Percentiles rank a stretch among this genome's conserved stretches.
Conservation (phyloP, 306 rosid genomes). For the Cucumis melo region DNA sequence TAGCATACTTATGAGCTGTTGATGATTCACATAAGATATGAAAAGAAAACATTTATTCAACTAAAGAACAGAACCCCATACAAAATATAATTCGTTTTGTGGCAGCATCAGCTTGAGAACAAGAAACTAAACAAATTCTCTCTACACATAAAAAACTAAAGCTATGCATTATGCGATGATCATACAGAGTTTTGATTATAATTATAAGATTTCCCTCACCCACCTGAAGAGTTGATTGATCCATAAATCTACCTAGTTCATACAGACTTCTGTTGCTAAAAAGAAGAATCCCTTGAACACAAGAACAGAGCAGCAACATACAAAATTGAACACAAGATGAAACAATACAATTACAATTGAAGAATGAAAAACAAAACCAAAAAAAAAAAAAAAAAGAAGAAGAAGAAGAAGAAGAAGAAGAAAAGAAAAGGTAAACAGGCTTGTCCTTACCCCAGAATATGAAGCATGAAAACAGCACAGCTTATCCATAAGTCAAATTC, state of each 20-base stretch:
- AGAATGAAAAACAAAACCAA: neutral
- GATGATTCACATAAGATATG: neutral
- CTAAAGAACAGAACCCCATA: neutral
- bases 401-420: no score
- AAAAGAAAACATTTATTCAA: neutral
- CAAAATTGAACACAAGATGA: neutral
- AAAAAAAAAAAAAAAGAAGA: neutral
- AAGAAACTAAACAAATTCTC: neutral
- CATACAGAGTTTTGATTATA: neutral
- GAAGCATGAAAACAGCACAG: conserved; percentile 61
- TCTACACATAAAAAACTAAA: neutral
- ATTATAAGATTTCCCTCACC: neutral
- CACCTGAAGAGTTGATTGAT: neutral
- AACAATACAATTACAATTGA: neutral
- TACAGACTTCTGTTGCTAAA: neutral
- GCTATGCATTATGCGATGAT: neutral
- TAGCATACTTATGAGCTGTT: neutral
- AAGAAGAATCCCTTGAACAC: neutral
- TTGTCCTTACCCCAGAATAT: conserved; percentile 49
- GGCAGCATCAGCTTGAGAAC: neutral
- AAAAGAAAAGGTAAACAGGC: neutral
- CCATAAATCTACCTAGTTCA: neutral
- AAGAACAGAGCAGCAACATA: neutral
- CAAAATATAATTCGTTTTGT: neutral
- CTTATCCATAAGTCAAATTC: conserved; percentile 39